Percentiles rank a stretch among this genome's conserved stretches.
These are phyloP conservation scores for Trypanosoma cruzi DNA, from an alignment of 208 protist species.

Conservation along the genomic window DNA sequence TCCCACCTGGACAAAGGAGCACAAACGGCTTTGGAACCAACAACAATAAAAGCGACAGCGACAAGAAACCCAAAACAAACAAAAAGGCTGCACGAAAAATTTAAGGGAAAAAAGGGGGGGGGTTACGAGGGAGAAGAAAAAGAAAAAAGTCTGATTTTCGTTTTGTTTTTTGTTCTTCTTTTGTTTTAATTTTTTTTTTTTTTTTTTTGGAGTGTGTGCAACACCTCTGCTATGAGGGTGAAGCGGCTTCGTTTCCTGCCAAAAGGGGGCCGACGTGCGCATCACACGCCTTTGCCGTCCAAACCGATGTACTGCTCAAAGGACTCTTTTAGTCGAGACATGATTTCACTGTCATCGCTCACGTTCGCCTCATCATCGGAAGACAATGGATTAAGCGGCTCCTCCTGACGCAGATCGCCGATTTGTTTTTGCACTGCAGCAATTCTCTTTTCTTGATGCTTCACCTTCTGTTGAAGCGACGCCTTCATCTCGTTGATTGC, in stretches of 20 bases:
- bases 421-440: constrained; percentile 37
- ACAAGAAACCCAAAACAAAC: constrained; percentile 9
- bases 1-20: not conserved
- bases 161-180: constrained; percentile 9
- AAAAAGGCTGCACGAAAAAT: too few species aligned
- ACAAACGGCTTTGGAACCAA: not conserved
- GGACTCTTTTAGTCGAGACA: constrained; percentile 20
- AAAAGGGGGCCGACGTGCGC: not conserved
- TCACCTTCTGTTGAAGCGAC: constrained; percentile 51
- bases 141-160: not conserved
- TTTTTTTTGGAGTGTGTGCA: constrained; percentile 2
- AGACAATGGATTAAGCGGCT: constrained; percentile 48
- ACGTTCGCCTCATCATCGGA: constrained; percentile 37
- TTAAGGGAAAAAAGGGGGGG: constrained; percentile 6
- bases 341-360: constrained; percentile 34
- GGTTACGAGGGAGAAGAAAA: not conserved
- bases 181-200: constrained; percentile 14
- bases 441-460: constrained; percentile 68
- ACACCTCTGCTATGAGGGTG: not conserved
- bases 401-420: constrained; percentile 41
- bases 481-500: constrained; percentile 49
- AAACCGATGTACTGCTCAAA: constrained; percentile 24
- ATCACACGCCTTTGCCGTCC: constrained; percentile 13
- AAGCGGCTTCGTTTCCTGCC: not conserved
- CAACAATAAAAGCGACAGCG: not conserved